These are phyloP conservation scores for Capsicum rhomboideum DNA, from an alignment of 257 asterid genomes.

Conservation along the genomic window DNA sequence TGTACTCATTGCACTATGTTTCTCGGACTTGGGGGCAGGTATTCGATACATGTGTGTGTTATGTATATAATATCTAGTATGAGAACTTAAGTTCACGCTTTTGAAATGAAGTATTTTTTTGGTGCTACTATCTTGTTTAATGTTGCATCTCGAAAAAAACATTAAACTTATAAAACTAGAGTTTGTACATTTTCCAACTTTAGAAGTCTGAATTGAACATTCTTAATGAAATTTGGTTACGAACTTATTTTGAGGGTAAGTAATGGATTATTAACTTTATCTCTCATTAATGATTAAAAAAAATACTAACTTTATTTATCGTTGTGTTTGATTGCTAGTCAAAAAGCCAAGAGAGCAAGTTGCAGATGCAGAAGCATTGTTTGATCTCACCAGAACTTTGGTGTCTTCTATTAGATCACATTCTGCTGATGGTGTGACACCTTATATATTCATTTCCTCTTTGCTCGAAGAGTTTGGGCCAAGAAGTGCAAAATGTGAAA, in stretches of 20 bases:
- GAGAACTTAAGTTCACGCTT: neutral
- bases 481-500: neutral
- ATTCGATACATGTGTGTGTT: too few relatives aligned
- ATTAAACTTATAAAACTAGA: neutral
- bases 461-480: slow-evolving; percentile 24
- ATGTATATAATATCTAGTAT: neutral
- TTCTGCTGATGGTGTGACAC: slow-evolving; percentile 20
- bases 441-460: slow-evolving; percentile 32
- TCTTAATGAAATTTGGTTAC: neutral
- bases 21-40: too few relatives aligned
- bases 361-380: slow-evolving; percentile 53
- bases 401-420: slow-evolving; percentile 27
- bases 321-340: slow-evolving; percentile 18
- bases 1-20: too few relatives aligned
- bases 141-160: neutral
- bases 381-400: slow-evolving; percentile 33
- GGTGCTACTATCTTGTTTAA: neutral
- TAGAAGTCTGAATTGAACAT: neutral
- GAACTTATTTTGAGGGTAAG: too few relatives aligned
- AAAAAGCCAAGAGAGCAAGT: slow-evolving; percentile 53
- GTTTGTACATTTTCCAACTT: neutral
- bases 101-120: neutral
- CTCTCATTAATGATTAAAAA: neutral
- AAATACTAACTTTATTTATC: neutral
- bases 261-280: neutral